Conservation (phyloP, 306 rosid genomes). For the Erythrophleum fordii region DNA sequence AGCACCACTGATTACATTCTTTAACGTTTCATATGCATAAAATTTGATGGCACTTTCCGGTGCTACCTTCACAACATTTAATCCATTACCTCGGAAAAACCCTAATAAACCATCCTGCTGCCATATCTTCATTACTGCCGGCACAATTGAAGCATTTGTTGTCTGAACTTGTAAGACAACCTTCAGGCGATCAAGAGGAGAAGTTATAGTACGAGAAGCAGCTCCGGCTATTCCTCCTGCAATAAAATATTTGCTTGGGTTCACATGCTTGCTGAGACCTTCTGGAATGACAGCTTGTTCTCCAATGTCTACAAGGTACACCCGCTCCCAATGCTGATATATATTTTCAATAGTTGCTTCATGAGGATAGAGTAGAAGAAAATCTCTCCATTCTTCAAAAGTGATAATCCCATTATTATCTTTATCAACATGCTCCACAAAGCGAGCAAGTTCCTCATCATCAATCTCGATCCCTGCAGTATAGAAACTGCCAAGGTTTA, state of each 20-base stretch:
- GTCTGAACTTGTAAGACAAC: slow-evolving; percentile 60
- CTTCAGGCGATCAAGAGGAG: slow-evolving; percentile 67
- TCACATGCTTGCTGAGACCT: slow-evolving; percentile 63
- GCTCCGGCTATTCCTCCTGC: slow-evolving; percentile 67
- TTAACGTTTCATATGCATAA: slow-evolving; percentile 57
- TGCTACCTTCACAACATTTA: slow-evolving; percentile 63
- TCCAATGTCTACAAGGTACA: slow-evolving; percentile 62
- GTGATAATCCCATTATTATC: slow-evolving; percentile 63
- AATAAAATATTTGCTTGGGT: slow-evolving; percentile 51
- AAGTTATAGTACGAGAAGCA: slow-evolving; percentile 65
- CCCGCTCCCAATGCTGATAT: slow-evolving; percentile 62
- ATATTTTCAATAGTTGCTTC: slow-evolving; percentile 63
- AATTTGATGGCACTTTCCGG: slow-evolving; percentile 65
- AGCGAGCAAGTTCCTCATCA: slow-evolving; percentile 60
- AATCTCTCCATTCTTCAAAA: slow-evolving; percentile 70
- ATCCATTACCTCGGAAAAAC: slow-evolving; percentile 62
- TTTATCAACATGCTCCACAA: slow-evolving; percentile 66
- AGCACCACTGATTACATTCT: slow-evolving; percentile 46
- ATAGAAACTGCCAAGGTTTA: slow-evolving; percentile 39
- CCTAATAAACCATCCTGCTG: slow-evolving; percentile 55
- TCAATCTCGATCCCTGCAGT: slow-evolving; percentile 59
- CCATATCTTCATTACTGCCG: slow-evolving; percentile 61
- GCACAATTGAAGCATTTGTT: slow-evolving; percentile 50
- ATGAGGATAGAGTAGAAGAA: slow-evolving; percentile 65
- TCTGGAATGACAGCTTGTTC: slow-evolving; percentile 67